phyloP scores from a whole-genome alignment of 257 asterid genomes.

The Penstemon davidsonii region DNA sequence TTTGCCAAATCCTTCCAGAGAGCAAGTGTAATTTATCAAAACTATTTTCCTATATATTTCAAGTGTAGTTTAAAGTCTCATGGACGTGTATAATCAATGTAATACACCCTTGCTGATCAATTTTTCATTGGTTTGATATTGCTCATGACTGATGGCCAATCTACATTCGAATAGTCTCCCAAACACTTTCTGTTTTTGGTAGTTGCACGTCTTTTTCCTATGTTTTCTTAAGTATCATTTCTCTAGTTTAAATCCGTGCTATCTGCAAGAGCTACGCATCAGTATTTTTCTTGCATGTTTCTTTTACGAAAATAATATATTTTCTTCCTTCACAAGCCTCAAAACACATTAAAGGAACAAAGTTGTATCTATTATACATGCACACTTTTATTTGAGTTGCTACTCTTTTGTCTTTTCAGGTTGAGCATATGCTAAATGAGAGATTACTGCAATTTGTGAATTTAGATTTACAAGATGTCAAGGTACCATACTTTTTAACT shows the following conservation, averaged over 20 bases:
- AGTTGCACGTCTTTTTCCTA: not conserved
- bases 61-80: not conserved
- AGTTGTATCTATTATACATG: not conserved
- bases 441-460: constrained; percentile 90
- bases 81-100: constrained; percentile 5
- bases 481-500: constrained; percentile 52
- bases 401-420: constrained; percentile 50
- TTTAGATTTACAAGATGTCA: constrained; percentile 89
- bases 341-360: not conserved
- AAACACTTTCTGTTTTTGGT: not conserved
- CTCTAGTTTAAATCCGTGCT: not conserved
- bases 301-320: not conserved
- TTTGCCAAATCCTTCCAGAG: not conserved
- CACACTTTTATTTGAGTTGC: constrained; percentile 16
- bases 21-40: no score
- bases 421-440: constrained; percentile 91
- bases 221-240: not conserved
- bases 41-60: constrained; percentile 5
- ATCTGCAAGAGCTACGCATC: not conserved
- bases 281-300: constrained; percentile 9
- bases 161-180: not conserved
- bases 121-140: not conserved
- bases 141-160: constrained; percentile 10
- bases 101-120: not conserved
- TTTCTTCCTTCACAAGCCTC: constrained; percentile 6